phyloP scores from a whole-genome alignment of 2,329 filamentous ascomycete species.

The Drechslera avenae region DNA sequence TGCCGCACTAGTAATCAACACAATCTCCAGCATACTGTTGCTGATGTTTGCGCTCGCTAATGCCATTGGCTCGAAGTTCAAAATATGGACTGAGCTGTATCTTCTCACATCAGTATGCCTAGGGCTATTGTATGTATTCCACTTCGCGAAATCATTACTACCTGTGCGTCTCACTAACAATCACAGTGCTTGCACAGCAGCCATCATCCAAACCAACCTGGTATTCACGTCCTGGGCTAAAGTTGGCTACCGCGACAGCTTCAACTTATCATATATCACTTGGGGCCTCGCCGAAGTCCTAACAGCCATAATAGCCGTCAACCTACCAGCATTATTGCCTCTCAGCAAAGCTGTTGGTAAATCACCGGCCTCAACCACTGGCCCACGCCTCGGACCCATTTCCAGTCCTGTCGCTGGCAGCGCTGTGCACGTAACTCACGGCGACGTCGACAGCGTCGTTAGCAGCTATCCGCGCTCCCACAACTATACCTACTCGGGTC shows the following conservation, averaged over 20 bases:
- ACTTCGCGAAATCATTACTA: slow-evolving; percentile 37
- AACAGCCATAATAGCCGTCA: slow-evolving; percentile 9
- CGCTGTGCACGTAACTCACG: slow-evolving; percentile 8
- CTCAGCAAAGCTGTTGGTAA: neutral
- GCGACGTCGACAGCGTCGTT: slow-evolving; percentile 7
- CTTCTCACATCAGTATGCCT: slow-evolving; percentile 45
- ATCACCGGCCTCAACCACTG: neutral
- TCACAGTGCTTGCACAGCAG: slow-evolving; percentile 48
- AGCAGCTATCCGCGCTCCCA: neutral
- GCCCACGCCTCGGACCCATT: neutral
- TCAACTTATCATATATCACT: slow-evolving; percentile 3
- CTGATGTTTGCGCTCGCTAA: slow-evolving; percentile 19
- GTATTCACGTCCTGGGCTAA: slow-evolving; percentile 14
- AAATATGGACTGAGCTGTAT: slow-evolving; percentile 3
- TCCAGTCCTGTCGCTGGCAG: slow-evolving; percentile 17
- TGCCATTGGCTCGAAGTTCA: neutral
- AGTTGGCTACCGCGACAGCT: slow-evolving; percentile 6
- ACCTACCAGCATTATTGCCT: slow-evolving; percentile 5
- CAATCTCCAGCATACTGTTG: slow-evolving; percentile 43
- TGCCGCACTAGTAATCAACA: slow-evolving; percentile 1
- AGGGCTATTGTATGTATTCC: slow-evolving; percentile 47
- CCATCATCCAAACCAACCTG: slow-evolving; percentile 43
- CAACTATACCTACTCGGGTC: slow-evolving; percentile 15
- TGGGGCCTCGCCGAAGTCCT: slow-evolving; percentile 16
- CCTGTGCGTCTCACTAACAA: slow-evolving; percentile 35